Evolutionary conservation across 352 stramenopile genomes (phyloP), one percentile per base, ranked within the genome.

Genomic region (Globisporangium carolinianum): DNA sequence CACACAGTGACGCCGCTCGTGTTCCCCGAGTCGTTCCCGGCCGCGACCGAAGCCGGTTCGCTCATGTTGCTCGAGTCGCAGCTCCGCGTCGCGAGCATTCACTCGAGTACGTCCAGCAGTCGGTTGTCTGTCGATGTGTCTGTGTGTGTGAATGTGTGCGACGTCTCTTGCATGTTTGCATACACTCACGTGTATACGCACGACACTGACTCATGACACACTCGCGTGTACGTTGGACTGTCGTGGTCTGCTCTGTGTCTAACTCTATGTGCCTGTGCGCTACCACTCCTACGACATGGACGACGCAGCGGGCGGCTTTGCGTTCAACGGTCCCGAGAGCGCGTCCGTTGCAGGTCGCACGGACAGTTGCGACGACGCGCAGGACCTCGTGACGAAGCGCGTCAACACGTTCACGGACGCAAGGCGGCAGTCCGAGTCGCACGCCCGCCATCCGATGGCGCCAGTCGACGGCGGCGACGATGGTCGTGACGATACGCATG

Each of bases 301-400:
- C 24, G 24, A 32, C 47, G 5, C 51, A 76, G 68, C 45, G 1
- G 62, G 62, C 42, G 68, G 68, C 1, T 76, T 76, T 60, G 68
- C 65, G 10, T 76, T 76, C 57, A 76, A 73, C 47, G 65, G 56
- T 0, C 43, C 53, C 1, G 65, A 72, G 3, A 66, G 63, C 15
- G 50, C 39, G 47, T 42, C 6, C 18, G 4, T 57, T 6, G 24
- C 36, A 24, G 35, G 35, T 15, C 3, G 32, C 10, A 24, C 14
- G n/a, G 47, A 11, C 3, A 46, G 32, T 15, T 41, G n/a, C 3
- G 43, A 18, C 4, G 49, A 47, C 35, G 35, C 43, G n/a, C 48
- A 69, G n/a, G 65, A 72, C 11, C 55, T 61, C 5, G 60, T 76
- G 0, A 75, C 68, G 12, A 68, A 71, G 65, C 68, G 65, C 14